Conservation (phyloP, 768 basidiomycete species). For the Russula emetica region DNA sequence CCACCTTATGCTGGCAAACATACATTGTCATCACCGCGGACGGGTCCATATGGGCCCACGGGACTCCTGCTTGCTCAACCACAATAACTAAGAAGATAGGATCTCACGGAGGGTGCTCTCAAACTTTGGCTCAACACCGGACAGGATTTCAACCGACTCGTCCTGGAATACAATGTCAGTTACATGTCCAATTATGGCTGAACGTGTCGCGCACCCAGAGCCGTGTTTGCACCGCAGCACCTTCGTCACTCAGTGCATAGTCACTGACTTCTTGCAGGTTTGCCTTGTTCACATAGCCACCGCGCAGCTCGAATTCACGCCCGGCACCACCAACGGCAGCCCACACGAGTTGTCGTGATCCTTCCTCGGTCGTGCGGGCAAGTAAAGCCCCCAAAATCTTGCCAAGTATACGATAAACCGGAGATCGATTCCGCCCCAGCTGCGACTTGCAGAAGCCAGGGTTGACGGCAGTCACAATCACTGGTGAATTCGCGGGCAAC, state of each 20-base stretch:
- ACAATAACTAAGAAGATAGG: background rate
- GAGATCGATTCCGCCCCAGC: constrained; percentile 1
- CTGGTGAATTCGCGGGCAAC: constrained; percentile 22
- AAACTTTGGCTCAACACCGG: constrained; percentile 16
- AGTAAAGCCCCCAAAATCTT: background rate
- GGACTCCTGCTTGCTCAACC: too few relatives aligned
- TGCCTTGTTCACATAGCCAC: constrained; percentile 12
- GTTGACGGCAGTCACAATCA: constrained; percentile 22
- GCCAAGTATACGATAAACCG: background rate
- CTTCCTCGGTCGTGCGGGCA: constrained; percentile 18
- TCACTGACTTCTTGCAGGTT: constrained; percentile 20
- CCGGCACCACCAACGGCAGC: constrained; percentile 18
- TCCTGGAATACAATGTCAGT: constrained; percentile 9
- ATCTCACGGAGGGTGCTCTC: constrained; percentile 10
- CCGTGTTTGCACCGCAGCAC: constrained; percentile 9
- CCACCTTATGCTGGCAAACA: too few relatives aligned
- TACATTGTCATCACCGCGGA: background rate
- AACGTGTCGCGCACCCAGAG: constrained; percentile 16
- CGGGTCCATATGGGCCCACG: too few relatives aligned
- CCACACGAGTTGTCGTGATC: constrained; percentile 23
- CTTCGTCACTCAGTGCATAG: constrained; percentile 24
- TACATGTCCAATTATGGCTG: background rate
- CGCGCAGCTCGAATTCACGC: constrained; percentile 17
- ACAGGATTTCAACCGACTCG: constrained; percentile 20
- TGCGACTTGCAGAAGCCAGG: constrained; percentile 24